These are phyloP conservation scores for Bryoglossum gracile DNA, from an alignment of 495 filamentous ascomycete species.

Conservation along the genomic window DNA sequence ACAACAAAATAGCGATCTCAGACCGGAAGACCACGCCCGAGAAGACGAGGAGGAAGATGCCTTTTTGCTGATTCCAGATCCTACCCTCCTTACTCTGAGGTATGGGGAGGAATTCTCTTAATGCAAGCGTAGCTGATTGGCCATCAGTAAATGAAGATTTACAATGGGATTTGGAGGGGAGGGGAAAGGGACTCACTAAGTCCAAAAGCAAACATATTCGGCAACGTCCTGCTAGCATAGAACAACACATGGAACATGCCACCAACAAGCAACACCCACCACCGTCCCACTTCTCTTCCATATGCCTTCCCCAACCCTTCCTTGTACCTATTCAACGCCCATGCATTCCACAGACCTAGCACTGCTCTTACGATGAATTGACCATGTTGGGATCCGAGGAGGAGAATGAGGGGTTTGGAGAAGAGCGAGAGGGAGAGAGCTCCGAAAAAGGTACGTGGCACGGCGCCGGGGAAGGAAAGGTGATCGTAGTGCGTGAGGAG, in stretches of 20 bases:
- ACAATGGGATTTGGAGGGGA: constrained; percentile 5
- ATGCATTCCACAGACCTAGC: constrained; percentile 72
- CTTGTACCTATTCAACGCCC: constrained; percentile 56
- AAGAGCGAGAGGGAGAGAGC: constrained; percentile 63
- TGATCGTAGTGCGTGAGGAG: constrained; percentile 71
- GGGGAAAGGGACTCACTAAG: constrained; percentile 47
- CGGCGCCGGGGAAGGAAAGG: constrained; percentile 81
- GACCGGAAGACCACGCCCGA: constrained; percentile 85
- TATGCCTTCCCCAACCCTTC: constrained; percentile 57
- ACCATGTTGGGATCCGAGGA: constrained; percentile 35
- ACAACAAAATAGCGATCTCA: constrained; percentile 78
- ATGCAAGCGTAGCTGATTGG: constrained; percentile 54
- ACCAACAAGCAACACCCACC: constrained; percentile 76
- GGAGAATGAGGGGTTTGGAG: constrained; percentile 52
- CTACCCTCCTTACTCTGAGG: constrained; percentile 28
- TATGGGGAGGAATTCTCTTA: constrained; percentile 60
- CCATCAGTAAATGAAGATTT: constrained; percentile 22
- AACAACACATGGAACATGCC: constrained; percentile 91
- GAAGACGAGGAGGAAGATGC: constrained; percentile 69
- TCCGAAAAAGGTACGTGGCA: constrained; percentile 85
- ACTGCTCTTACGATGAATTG: constrained; percentile 60
- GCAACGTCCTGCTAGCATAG: constrained; percentile 86
- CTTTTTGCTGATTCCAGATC: constrained; percentile 26
- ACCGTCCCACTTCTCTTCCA: constrained; percentile 62
- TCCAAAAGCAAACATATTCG: constrained; percentile 95